Conservation (phyloP, 441 rosid species). For the Pelargonium fulgidum region DNA sequence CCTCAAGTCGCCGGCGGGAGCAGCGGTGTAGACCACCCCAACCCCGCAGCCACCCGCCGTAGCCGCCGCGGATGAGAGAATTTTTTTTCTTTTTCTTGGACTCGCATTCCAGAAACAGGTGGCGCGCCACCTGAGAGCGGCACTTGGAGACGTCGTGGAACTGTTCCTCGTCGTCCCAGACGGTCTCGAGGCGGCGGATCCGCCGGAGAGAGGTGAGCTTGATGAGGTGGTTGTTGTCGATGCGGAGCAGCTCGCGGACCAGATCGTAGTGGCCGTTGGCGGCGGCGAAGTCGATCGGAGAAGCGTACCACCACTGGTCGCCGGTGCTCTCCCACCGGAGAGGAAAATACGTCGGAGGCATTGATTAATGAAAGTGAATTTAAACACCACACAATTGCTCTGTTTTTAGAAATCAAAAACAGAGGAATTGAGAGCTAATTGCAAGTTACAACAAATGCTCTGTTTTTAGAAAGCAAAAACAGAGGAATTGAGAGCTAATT, state of each 20-base stretch:
- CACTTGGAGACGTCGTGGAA: conserved; percentile 64
- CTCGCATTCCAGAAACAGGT: conserved; percentile 56
- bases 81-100: conserved; percentile 33
- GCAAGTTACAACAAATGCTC: too few relatives aligned
- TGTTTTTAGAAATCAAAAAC: too few relatives aligned
- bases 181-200: conserved; percentile 79
- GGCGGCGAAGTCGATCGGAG: conserved; percentile 85
- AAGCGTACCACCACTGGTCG: conserved; percentile 94
- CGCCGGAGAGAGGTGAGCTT: conserved; percentile 82
- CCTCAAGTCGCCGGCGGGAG: conserved; percentile 68
- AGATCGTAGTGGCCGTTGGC: conserved; percentile 80
- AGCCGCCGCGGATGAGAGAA: conserved; percentile 58
- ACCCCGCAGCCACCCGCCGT: conserved; percentile 96
- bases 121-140: conserved; percentile 59
- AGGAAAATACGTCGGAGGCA: conserved; percentile 68
- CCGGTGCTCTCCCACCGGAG: conserved; percentile 94
- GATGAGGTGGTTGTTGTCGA: conserved; percentile 77
- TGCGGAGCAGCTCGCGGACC: conserved; percentile 68
- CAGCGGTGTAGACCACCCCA: conserved; percentile 77
- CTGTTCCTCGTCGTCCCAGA: conserved; percentile 76
- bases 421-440: too few relatives aligned
- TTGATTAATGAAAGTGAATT: conserved; percentile 9
- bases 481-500: too few relatives aligned
- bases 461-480: too few relatives aligned
- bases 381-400: too few relatives aligned